Percentiles rank a stretch among this genome's conserved stretches.
These are phyloP conservation scores for Phytophthora nicotianae DNA, from an alignment of 352 stramenopile genomes.

Conservation along the genomic window DNA sequence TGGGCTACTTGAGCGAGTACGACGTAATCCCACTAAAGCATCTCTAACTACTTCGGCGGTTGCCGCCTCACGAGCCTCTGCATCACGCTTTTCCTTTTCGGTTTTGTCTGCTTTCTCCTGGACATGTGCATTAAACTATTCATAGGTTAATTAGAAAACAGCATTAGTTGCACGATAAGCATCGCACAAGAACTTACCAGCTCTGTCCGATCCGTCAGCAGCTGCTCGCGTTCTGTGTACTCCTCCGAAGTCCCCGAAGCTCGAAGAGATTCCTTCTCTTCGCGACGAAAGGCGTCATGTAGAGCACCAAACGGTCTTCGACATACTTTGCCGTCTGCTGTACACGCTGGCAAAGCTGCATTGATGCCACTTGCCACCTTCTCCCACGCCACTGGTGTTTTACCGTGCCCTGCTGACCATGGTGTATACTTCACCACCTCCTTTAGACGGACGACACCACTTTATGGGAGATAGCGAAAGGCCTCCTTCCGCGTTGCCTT, in stretches of 20 bases:
- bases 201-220: not conserved
- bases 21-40: slow-evolving; percentile 1
- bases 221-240: not conserved
- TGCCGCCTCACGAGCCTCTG: not conserved
- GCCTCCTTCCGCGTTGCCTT: not conserved
- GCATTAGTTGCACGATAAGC: not conserved
- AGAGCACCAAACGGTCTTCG: not conserved
- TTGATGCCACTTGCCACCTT: not conserved
- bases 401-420: not conserved
- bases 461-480: not conserved
- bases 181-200: not conserved
- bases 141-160: not conserved
- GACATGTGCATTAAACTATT: not conserved
- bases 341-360: not conserved
- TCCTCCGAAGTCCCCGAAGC: not conserved
- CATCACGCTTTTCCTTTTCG: slow-evolving; percentile 11
- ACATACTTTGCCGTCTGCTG: not conserved
- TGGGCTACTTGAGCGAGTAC: not conserved
- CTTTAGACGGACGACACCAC: not conserved
- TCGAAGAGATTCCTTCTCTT: not conserved
- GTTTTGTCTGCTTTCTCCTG: slow-evolving; percentile 11
- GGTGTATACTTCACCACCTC: not conserved
- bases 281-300: not conserved
- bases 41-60: slow-evolving; percentile 7
- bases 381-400: not conserved